These are phyloP conservation scores for Morella rubra DNA, from an alignment of 306 rosid species.

Conservation along the genomic window DNA sequence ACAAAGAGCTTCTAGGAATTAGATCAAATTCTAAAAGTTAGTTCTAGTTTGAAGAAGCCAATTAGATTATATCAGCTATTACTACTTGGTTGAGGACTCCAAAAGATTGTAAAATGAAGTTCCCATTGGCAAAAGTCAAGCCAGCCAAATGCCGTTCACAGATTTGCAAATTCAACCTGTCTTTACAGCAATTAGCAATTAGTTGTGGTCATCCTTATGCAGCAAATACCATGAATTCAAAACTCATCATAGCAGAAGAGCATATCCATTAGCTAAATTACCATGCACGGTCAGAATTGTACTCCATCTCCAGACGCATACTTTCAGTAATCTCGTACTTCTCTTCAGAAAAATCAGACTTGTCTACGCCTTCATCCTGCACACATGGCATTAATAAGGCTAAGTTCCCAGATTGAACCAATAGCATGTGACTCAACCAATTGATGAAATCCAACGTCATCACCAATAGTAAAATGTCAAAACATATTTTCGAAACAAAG, in stretches of 20 bases:
- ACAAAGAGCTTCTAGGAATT: neutral
- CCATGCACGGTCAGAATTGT: slow-evolving; percentile 94
- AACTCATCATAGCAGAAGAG: neutral
- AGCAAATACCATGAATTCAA: neutral
- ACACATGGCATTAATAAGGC: slow-evolving; percentile 19
- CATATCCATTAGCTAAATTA: slow-evolving; percentile 35
- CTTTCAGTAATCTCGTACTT: slow-evolving; percentile 83
- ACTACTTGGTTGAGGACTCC: neutral
- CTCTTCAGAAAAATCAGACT: slow-evolving; percentile 49
- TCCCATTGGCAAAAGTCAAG: neutral
- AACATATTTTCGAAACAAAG: slow-evolving; percentile 1
- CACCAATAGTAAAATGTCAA: neutral
- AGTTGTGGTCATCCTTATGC: neutral
- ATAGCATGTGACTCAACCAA: slow-evolving; percentile 8
- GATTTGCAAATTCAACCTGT: neutral
- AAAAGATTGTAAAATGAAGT: slow-evolving; percentile 3
- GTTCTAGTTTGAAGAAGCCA: neutral
- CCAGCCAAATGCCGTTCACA: slow-evolving; percentile 20
- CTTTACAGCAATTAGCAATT: neutral
- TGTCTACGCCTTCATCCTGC: slow-evolving; percentile 60
- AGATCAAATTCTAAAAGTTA: neutral
- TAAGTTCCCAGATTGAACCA: slow-evolving; percentile 6
- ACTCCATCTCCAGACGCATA: slow-evolving; percentile 95
- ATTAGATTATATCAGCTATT: neutral
- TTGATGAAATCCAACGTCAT: slow-evolving; percentile 9